Base-by-base conservation (phyloP, 768 basidiomycete species). In the Hydnomerulius pinastri region DNA sequence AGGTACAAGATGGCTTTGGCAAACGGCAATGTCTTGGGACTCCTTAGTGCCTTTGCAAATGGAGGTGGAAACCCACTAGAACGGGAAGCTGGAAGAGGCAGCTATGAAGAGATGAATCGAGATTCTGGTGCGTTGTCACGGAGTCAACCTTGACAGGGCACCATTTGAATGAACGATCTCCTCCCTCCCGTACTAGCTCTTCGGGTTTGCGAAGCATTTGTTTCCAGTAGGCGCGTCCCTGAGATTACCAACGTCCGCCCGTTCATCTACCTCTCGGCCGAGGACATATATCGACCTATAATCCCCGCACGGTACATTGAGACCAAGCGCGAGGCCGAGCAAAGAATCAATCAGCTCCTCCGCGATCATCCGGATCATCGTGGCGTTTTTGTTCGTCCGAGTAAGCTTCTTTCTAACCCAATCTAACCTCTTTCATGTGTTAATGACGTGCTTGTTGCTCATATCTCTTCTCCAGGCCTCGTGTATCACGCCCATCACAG, bases 191-290 rank as follows among this genome's bases (percentile, higher is more conserved):
- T 50, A 39, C 51, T 55, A 87, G 92, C 86, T 23, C 67, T 90
- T 46, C 77, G 79, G 30, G 88, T 94, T 36, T 89, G 92, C 61
- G 81, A 90, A 62, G 82, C 90, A 6, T 90, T 89, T 63, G 57
- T 88, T 18, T 69, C 75, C 21, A 81, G 81, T 12, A 58, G 68
- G 13, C 64, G 73, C 36, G 62, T 63, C 46, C 61, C 64, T 58
- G 56, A 53, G 47, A 45, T 54, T 58, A 48, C 64, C 45, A 61
- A 54, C 51, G 53, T 58, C 49, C 79, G 85, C 46, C 80, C 86
- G n/a, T 98, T 99, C 69, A 79, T 98, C 33, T 98, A 90, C 71
- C 77, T 99, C 49, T 99, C 97, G 42, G 97, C 97, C 6, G 96
- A 96, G 63, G 67, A 68, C 18, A 82, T 96, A 40, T 93, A 85